phyloP scores from a whole-genome alignment of 2,329 filamentous ascomycete species.

The Meredithiella fracta region DNA sequence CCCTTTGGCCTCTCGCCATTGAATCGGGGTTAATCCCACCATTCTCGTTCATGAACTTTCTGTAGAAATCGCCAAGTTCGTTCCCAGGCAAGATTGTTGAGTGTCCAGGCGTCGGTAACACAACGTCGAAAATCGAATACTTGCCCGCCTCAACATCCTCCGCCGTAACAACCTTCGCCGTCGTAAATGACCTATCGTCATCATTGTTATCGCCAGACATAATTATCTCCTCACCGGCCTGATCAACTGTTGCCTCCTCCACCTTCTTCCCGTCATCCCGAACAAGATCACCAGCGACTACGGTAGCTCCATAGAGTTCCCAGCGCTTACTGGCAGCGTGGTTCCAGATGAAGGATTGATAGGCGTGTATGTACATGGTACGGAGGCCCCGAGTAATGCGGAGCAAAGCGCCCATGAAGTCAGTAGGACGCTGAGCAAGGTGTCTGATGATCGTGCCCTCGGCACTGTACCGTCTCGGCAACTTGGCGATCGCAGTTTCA shows the following conservation, averaged over 20 bases:
- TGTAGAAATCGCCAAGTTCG: constrained; percentile 68
- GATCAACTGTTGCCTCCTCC: constrained; percentile 21
- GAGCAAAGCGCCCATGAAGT: constrained; percentile 68
- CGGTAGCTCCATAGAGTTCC: constrained; percentile 52
- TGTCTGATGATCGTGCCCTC: constrained; percentile 67
- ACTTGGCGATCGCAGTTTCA: constrained; percentile 42
- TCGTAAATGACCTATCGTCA: constrained; percentile 28
- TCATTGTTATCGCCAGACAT: constrained; percentile 31
- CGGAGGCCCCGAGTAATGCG: constrained; percentile 67
- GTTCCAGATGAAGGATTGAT: constrained; percentile 94
- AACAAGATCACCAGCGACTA: constrained; percentile 75
- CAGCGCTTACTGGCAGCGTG: constrained; percentile 65
- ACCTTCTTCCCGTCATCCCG: constrained; percentile 29
- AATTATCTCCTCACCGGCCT: constrained; percentile 45
- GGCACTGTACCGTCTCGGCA: constrained; percentile 70
- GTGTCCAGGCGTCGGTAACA: constrained; percentile 82
- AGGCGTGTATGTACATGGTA: constrained; percentile 92
- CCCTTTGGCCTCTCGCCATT: constrained; percentile 74
- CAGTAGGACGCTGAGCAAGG: constrained; percentile 43
- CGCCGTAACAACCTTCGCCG: constrained; percentile 56
- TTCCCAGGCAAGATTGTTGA: constrained; percentile 79
- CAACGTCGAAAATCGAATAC: constrained; percentile 73
- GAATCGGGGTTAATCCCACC: constrained; percentile 65
- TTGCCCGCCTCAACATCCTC: constrained; percentile 63
- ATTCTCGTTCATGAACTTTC: constrained; percentile 72